These are phyloP conservation scores for Haematococcus lacustris DNA, from an alignment of 139 green algal genomes.

Conservation along the genomic window DNA sequence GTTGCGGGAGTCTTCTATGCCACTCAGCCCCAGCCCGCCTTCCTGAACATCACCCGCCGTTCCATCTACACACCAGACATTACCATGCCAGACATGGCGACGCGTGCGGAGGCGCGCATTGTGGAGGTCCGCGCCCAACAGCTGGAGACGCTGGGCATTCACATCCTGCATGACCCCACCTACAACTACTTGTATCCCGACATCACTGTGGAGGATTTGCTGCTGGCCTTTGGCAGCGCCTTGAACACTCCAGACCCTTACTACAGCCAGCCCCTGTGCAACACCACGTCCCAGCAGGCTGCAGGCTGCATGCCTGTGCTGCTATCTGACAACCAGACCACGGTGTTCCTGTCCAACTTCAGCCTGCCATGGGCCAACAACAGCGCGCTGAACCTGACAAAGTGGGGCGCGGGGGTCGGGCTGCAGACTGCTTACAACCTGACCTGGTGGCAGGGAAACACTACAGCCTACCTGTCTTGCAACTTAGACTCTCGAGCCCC, in stretches of 20 bases:
- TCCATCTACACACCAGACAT: conserved; percentile 11
- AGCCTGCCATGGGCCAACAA: conserved; percentile 1
- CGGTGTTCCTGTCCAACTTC: conserved; percentile 7
- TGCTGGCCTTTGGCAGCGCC: too few species aligned
- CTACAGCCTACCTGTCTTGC: conserved; percentile 43
- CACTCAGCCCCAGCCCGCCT: background rate
- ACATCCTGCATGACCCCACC: background rate
- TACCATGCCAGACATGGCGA: conserved; percentile 12
- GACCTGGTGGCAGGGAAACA: conserved; percentile 26
- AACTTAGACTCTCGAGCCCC: conserved; percentile 31
- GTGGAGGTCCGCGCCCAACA: conserved; percentile 25
- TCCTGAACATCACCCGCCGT: conserved; percentile 20
- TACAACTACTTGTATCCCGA: conserved; percentile 5
- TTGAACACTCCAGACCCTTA: background rate
- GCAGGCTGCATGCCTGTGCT: conserved; percentile 14
- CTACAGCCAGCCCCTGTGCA: background rate
- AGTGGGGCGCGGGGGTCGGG: background rate
- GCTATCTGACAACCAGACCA: background rate
- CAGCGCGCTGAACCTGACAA: background rate
- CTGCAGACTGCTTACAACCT: conserved; percentile 4
- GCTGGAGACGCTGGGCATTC: background rate
- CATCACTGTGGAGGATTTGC: too few species aligned
- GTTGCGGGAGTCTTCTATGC: conserved; percentile 15
- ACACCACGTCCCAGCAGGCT: conserved; percentile 3
- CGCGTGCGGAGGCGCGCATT: conserved; percentile 20